Conservation (phyloP, 2,329 filamentous ascomycete species). For the Colletotrichum eremochloae region DNA sequence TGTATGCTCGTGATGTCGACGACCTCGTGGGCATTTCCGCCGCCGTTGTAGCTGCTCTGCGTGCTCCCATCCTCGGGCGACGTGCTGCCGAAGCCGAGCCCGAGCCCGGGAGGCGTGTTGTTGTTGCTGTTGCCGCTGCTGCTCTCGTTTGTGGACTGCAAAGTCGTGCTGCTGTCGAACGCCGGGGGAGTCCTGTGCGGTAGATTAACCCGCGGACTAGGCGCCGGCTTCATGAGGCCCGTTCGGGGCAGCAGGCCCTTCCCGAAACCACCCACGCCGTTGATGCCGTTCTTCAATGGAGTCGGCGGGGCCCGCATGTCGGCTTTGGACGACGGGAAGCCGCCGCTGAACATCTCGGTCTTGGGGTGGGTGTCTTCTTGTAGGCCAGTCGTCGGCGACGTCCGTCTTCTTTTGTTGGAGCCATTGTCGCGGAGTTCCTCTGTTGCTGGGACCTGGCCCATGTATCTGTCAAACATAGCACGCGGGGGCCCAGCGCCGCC, state of each 20-base stretch:
- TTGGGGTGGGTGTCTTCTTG: not conserved
- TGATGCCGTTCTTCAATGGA: not conserved
- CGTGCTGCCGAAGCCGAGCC: slow-evolving; percentile 3
- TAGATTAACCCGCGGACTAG: slow-evolving; percentile 12
- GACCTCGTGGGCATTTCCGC: slow-evolving; percentile 19
- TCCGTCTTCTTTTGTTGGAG: slow-evolving; percentile 45
- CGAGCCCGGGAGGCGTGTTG: slow-evolving; percentile 16
- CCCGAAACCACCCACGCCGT: slow-evolving; percentile 22
- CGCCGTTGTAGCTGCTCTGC: not conserved
- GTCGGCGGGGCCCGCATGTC: not conserved
- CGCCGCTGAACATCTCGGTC: slow-evolving; percentile 7
- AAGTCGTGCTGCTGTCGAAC: slow-evolving; percentile 32
- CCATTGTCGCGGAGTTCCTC: not conserved
- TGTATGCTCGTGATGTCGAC: slow-evolving; percentile 38
- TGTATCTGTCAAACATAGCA: not conserved
- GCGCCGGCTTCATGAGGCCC: slow-evolving; percentile 12
- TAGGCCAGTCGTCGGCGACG: slow-evolving; percentile 16
- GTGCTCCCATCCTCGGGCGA: slow-evolving; percentile 13
- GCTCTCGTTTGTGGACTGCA: slow-evolving; percentile 22
- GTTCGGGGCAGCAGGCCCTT: slow-evolving; percentile 17
- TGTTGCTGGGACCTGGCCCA: not conserved
- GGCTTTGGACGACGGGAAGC: not conserved
- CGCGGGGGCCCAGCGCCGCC: not conserved
- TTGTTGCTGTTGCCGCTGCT: slow-evolving; percentile 3
- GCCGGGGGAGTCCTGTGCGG: slow-evolving; percentile 34